Conservation (phyloP, 1,284 basidiomycete species). For the Puccinia triticina region DNA sequence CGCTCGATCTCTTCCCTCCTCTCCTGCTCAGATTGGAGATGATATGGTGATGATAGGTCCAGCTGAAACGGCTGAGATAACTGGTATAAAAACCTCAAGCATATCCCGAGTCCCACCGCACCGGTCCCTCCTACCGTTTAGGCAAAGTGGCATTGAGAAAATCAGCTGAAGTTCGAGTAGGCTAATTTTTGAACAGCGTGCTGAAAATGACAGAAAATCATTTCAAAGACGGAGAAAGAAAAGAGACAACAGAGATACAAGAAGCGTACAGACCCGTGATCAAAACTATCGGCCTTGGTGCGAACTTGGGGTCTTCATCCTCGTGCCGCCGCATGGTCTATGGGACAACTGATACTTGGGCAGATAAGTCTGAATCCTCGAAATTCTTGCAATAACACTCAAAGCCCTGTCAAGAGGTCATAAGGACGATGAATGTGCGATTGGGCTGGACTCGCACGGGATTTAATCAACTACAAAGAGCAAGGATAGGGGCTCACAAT, state of each 20-base stretch:
- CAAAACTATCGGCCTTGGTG: constrained; percentile 24
- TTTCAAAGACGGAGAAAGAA: not conserved
- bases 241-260: not conserved
- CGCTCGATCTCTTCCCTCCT: not conserved
- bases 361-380: not conserved
- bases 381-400: not conserved
- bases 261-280: constrained; percentile 43
- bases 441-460: no score
- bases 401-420: no score
- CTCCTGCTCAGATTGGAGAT: not conserved
- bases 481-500: no score
- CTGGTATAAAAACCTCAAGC: constrained; percentile 59
- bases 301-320: constrained; percentile 11
- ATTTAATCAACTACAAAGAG: no score
- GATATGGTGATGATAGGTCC: constrained; percentile 53
- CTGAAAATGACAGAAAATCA: not conserved
- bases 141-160: not conserved
- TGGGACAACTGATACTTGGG: not conserved
- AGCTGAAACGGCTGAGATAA: constrained; percentile 58
- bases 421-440: no score
- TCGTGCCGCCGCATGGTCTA: not conserved
- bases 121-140: constrained; percentile 42
- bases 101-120: constrained; percentile 59
- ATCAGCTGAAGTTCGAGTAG: not conserved
- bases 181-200: not conserved